Conservation (phyloP, 2,329 filamentous ascomycete species). For the Alternaria solani region DNA sequence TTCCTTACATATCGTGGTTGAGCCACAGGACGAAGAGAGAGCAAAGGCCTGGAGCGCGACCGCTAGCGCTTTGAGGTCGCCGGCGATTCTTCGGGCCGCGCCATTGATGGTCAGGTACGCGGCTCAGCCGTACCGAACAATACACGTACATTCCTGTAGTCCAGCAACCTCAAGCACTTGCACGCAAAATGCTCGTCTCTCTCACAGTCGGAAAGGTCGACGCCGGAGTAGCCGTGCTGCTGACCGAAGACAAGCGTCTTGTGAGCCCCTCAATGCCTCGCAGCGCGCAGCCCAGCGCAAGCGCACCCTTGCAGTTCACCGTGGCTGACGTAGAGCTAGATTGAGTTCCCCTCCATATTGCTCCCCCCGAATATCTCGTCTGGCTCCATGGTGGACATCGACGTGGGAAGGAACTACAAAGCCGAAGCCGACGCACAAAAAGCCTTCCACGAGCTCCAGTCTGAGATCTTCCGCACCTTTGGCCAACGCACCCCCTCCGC, state of each 20-base stretch:
- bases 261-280: conserved; percentile 63
- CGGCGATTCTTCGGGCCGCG: conserved; percentile 16
- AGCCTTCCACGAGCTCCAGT: conserved; percentile 85
- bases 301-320: conserved; percentile 31
- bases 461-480: conserved; percentile 85
- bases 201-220: conserved; percentile 99
- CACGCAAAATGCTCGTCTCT: conserved; percentile 83
- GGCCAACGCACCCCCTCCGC: conserved; percentile 78
- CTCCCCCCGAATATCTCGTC: conserved; percentile 94
- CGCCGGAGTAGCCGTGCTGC: conserved; percentile 93
- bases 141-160: conserved; percentile 5
- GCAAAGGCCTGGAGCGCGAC: not conserved
- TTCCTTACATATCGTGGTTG: not conserved
- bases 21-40: not conserved
- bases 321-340: conserved; percentile 63
- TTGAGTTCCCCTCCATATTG: conserved; percentile 97
- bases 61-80: conserved; percentile 5
- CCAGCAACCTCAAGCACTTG: conserved; percentile 1
- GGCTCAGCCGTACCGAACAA: conserved; percentile 8
- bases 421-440: conserved; percentile 79
- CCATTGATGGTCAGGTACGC: conserved; percentile 16
- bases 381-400: conserved; percentile 97
- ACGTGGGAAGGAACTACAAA: conserved; percentile 82
- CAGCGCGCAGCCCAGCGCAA: conserved; percentile 21
- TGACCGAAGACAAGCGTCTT: conserved; percentile 95